A percentile compares a stretch with the other conserved stretches of the same genome.
Evolutionary conservation across 768 basidiomycete species (phyloP).

Genomic region (Artomyces pyxidatus): DNA sequence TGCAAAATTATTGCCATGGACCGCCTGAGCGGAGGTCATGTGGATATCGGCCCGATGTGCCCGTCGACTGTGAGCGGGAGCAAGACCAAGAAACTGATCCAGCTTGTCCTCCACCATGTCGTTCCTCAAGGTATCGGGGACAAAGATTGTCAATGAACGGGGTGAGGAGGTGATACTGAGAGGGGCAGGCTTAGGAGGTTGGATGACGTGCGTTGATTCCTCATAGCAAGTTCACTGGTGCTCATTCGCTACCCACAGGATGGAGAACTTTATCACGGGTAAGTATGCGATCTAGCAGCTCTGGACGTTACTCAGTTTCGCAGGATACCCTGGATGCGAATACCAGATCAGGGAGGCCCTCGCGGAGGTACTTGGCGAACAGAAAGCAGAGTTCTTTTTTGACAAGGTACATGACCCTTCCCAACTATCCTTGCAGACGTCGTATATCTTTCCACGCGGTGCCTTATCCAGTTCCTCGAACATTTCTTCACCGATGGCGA

Average conservation of each 20-base stretch:
- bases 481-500: constrained; percentile 36
- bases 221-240: no score
- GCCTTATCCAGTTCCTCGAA: constrained; percentile 31
- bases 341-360: constrained; percentile 28
- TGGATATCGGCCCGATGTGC: not conserved
- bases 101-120: constrained; percentile 4
- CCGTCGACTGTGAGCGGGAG: not conserved
- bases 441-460: not conserved
- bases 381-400: constrained; percentile 33
- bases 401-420: constrained; percentile 26
- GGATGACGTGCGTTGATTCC: constrained; percentile 10
- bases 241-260: constrained; percentile 1
- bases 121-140: constrained; percentile 19
- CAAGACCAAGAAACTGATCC: not conserved
- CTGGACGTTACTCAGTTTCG: not conserved
- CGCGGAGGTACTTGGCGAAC: constrained; percentile 27
- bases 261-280: constrained; percentile 22
- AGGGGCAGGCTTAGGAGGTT: constrained; percentile 33
- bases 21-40: not conserved
- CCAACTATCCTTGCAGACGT: not conserved
- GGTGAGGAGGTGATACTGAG: constrained; percentile 22
- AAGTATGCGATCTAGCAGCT: not conserved
- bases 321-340: constrained; percentile 34
- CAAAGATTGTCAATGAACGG: constrained; percentile 21
- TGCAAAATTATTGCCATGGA: no score